These are phyloP conservation scores for Acer saccharum DNA, from an alignment of 345 rosid genomes.

Conservation along the genomic window DNA sequence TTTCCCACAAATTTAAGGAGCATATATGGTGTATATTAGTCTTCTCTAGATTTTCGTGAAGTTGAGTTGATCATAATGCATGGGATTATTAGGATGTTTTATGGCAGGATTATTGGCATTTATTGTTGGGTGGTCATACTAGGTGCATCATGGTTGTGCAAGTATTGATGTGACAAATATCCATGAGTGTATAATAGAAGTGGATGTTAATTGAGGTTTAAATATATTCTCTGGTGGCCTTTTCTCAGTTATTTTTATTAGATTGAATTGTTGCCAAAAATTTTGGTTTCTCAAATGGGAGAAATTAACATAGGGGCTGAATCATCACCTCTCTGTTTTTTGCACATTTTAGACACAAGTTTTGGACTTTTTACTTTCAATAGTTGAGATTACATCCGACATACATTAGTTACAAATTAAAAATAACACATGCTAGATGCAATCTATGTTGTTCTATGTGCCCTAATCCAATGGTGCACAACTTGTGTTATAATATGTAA, in stretches of 20 bases:
- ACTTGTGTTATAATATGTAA: neutral
- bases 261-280: neutral
- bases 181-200: neutral
- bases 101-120: neutral
- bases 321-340: neutral
- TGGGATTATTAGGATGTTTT: neutral
- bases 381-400: neutral
- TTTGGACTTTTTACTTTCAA: too few relatives aligned
- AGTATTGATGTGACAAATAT: neutral
- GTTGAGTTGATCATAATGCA: neutral
- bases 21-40: neutral
- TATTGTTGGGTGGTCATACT: neutral
- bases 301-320: neutral
- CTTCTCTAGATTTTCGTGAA: neutral
- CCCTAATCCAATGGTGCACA: neutral
- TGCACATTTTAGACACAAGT: neutral
- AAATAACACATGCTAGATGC: neutral
- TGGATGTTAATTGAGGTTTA: neutral
- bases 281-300: neutral
- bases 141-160: neutral
- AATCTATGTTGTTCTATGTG: neutral
- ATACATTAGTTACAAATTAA: neutral
- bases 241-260: neutral
- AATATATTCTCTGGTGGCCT: neutral
- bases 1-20: neutral